A percentile compares a stretch with the other conserved stretches of the same genome.
These are phyloP conservation scores for Phytophthora ohioensis DNA, from an alignment of 352 stramenopile species.

Conservation along the genomic window DNA sequence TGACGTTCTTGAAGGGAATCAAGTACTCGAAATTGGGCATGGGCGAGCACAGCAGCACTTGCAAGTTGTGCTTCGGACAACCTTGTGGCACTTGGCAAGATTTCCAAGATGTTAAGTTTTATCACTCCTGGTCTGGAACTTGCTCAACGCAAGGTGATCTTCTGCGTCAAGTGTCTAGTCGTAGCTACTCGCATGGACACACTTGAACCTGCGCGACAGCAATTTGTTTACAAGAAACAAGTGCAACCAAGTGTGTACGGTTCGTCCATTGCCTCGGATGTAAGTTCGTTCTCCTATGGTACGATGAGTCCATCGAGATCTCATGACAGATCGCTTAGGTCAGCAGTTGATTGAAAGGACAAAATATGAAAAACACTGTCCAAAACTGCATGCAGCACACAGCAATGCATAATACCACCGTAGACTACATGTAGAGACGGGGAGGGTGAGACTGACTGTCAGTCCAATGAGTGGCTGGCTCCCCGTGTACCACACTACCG, in stretches of 20 bases:
- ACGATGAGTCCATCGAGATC: constrained; percentile 11
- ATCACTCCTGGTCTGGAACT: constrained; percentile 27
- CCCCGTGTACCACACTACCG: no score
- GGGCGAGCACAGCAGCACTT: constrained; percentile 23
- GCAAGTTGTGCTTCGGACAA: constrained; percentile 29
- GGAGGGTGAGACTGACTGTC: no score
- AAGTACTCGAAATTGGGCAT: constrained; percentile 15
- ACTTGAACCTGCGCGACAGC: constrained; percentile 21
- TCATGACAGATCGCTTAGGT: not conserved
- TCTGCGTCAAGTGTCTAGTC: constrained; percentile 39
- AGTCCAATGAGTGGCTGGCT: no score
- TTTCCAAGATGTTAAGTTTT: constrained; percentile 34
- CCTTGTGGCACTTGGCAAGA: constrained; percentile 28
- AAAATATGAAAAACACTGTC: no score
- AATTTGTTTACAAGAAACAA: constrained; percentile 31
- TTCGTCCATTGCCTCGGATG: constrained; percentile 11
- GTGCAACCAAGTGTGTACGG: constrained; percentile 22
- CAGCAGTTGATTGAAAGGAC: no score
- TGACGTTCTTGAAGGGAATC: constrained; percentile 21
- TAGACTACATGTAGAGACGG: no score
- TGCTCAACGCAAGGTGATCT: constrained; percentile 31
- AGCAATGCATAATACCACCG: no score
- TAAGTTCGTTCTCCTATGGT: constrained; percentile 12
- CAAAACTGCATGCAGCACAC: no score
- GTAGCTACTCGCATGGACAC: constrained; percentile 30